Conservation (phyloP, 305 asterid genomes). For the Rubia tinctorum region DNA sequence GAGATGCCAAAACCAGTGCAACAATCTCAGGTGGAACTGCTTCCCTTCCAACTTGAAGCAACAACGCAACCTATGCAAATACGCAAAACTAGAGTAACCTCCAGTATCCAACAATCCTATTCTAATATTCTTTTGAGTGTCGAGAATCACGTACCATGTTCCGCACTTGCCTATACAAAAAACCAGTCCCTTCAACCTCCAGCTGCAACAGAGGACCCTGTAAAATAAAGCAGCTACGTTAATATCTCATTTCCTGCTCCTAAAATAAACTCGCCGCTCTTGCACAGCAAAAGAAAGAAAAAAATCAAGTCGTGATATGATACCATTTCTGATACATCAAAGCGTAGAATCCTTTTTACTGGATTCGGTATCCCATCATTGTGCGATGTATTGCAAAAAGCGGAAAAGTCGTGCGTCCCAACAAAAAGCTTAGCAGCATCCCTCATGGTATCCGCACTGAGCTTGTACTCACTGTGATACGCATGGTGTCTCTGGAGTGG, state of each 20-base stretch:
- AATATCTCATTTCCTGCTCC: neutral
- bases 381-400: conserved; percentile 72
- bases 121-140: too few species aligned
- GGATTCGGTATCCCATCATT: conserved; percentile 66
- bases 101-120: neutral
- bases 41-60: conserved; percentile 88
- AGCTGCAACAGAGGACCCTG: conserved; percentile 85
- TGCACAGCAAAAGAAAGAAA: neutral
- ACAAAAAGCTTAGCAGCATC: conserved; percentile 72
- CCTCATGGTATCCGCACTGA: conserved; percentile 59
- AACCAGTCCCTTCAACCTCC: conserved; percentile 94
- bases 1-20: conserved; percentile 53
- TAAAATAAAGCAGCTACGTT: conserved; percentile 17
- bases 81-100: neutral
- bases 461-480: conserved; percentile 64
- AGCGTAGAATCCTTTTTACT: conserved; percentile 60
- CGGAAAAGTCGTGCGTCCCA: conserved; percentile 80
- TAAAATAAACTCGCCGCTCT: neutral
- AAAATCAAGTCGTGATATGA: conserved; percentile 4
- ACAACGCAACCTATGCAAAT: conserved; percentile 58
- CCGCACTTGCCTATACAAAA: conserved; percentile 87
- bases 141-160: conserved; percentile 62
- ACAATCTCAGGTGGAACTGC: conserved; percentile 77
- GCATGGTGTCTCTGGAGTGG: conserved; percentile 74
- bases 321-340: conserved; percentile 73